A percentile compares a stretch with the other conserved stretches of the same genome.
Conservation (phyloP, 2,329 filamentous ascomycete species). For the Monilinia vaccinii-corymbosi region DNA sequence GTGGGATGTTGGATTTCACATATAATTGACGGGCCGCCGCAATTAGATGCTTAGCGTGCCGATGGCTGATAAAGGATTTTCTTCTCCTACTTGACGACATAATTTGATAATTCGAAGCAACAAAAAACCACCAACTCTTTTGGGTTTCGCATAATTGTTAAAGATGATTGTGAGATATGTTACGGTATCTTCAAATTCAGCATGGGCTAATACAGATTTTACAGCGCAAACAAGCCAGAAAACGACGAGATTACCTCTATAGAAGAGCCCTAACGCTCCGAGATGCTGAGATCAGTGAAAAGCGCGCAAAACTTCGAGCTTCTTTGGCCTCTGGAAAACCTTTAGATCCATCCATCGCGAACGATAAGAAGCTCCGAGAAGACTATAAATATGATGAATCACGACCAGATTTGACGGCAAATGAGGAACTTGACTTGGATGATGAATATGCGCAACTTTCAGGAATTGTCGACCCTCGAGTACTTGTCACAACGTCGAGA, state of each 20-base stretch:
- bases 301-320: slow-evolving; percentile 75
- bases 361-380: slow-evolving; percentile 74
- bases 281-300: slow-evolving; percentile 88
- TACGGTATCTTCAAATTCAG: not conserved
- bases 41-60: not conserved
- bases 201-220: not conserved
- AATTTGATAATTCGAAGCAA: not conserved
- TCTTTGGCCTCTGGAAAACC: slow-evolving; percentile 86
- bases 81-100: not conserved
- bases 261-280: slow-evolving; percentile 77
- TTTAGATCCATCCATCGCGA: slow-evolving; percentile 70
- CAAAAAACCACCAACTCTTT: not conserved
- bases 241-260: slow-evolving; percentile 83
- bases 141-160: not conserved
- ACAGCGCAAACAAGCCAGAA: slow-evolving; percentile 63
- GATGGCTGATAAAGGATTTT: not conserved
- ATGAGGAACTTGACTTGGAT: slow-evolving; percentile 67
- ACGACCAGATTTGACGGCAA: slow-evolving; percentile 52
- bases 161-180: slow-evolving; percentile 24
- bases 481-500: slow-evolving; percentile 84
- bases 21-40: not conserved
- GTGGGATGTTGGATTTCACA: slow-evolving; percentile 3
- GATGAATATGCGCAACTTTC: slow-evolving; percentile 87
- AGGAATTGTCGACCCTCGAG: slow-evolving; percentile 82
- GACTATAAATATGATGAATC: slow-evolving; percentile 95